Conservation (phyloP, 2,329 filamentous ascomycete species). For the Podosphaera leucotricha region DNA sequence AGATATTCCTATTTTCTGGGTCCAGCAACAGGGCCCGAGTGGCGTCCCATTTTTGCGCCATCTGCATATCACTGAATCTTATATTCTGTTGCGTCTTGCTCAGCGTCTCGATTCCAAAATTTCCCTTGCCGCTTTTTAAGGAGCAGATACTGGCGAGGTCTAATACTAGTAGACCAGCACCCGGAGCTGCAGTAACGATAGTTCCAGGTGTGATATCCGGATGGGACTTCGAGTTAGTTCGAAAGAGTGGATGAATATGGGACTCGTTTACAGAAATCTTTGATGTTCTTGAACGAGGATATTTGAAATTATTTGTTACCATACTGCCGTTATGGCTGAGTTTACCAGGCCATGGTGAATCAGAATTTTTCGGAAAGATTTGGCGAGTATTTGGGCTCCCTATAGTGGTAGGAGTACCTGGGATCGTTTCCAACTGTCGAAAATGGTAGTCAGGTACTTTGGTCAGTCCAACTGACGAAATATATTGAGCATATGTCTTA, state of each 20-base stretch:
- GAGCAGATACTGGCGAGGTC: slow-evolving; percentile 27
- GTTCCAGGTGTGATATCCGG: slow-evolving; percentile 42
- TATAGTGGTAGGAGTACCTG: slow-evolving; percentile 29
- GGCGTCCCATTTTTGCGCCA: not conserved
- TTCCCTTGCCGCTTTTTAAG: slow-evolving; percentile 30
- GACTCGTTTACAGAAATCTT: slow-evolving; percentile 26
- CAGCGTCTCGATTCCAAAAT: slow-evolving; percentile 5
- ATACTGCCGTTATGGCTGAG: slow-evolving; percentile 14
- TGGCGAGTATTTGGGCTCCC: slow-evolving; percentile 42
- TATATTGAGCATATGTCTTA: not conserved
- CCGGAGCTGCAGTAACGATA: slow-evolving; percentile 44
- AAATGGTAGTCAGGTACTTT: not conserved
- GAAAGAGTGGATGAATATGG: slow-evolving; percentile 58
- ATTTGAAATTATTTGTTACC: slow-evolving; percentile 7
- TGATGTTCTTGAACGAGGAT: slow-evolving; percentile 9
- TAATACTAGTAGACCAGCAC: slow-evolving; percentile 39
- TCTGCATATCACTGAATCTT: not conserved
- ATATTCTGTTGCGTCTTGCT: not conserved
- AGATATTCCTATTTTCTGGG: no score
- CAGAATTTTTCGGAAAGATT: slow-evolving; percentile 31
- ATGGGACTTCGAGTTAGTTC: slow-evolving; percentile 44
- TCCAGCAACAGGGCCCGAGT: not conserved
- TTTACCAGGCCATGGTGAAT: slow-evolving; percentile 20
- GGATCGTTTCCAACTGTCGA: slow-evolving; percentile 44
- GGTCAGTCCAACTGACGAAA: not conserved